These are phyloP conservation scores for Hylodesmum podocarpum DNA, from an alignment of 306 rosid species.

Conservation along the genomic window DNA sequence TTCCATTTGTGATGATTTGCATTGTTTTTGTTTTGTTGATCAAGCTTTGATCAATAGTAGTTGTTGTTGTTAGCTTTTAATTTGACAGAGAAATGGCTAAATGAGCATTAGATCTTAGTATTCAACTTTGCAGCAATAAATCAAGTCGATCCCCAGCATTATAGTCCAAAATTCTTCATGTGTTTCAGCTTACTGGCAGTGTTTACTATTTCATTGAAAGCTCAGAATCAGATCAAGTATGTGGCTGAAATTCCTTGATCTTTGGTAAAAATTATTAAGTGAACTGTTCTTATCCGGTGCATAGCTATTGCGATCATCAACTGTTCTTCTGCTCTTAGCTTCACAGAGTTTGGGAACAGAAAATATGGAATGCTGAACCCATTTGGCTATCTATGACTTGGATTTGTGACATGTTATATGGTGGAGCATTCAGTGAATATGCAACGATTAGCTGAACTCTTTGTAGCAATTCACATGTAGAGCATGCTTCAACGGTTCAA, in stretches of 20 bases:
- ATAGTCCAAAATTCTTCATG: neutral
- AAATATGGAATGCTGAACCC: neutral
- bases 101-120: constrained; percentile 39
- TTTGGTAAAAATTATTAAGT: constrained; percentile 6
- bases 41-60: constrained; percentile 22
- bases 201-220: constrained; percentile 21
- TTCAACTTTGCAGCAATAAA: constrained; percentile 25
- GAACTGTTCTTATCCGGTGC: constrained; percentile 2
- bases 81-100: constrained; percentile 15
- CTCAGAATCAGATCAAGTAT: constrained; percentile 18
- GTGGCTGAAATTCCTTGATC: constrained; percentile 1
- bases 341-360: constrained; percentile 17
- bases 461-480: constrained; percentile 14
- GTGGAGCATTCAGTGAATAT: constrained; percentile 13
- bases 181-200: constrained; percentile 21
- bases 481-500: constrained; percentile 15
- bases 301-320: constrained; percentile 1
- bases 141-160: constrained; percentile 26
- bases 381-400: constrained; percentile 21
- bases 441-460: constrained; percentile 14
- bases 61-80: constrained; percentile 17
- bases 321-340: constrained; percentile 12
- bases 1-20: constrained; percentile 29
- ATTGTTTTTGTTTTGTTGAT: constrained; percentile 3
- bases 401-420: neutral